These are phyloP conservation scores for Solanum pinnatisectum DNA, from an alignment of 257 asterid genomes.

Conservation along the genomic window DNA sequence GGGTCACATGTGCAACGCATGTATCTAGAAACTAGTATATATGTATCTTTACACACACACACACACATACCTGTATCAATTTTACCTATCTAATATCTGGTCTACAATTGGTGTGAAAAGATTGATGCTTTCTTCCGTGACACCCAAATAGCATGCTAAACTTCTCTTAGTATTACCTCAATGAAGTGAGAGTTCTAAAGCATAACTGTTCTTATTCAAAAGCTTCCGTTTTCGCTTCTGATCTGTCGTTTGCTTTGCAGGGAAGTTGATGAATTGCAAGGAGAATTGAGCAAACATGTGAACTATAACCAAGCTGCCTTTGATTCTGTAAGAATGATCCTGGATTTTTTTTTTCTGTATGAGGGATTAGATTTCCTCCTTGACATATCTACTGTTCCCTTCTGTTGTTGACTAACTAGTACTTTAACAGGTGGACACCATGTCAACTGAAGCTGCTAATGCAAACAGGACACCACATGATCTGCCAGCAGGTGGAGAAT, in stretches of 20 bases:
- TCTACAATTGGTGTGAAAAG: neutral
- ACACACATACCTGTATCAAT: neutral
- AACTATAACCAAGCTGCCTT: slow-evolving; percentile 25
- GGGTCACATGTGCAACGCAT: neutral
- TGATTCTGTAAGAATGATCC: slow-evolving; percentile 29
- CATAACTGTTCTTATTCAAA: neutral
- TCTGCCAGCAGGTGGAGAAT: slow-evolving; percentile 14
- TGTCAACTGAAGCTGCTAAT: slow-evolving; percentile 18
- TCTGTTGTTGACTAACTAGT: neutral
- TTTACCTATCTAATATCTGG: neutral
- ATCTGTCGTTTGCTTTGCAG: slow-evolving; percentile 17
- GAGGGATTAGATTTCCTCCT: slow-evolving; percentile 1
- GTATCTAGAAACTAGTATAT: neutral
- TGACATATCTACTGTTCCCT: neutral
- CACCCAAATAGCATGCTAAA: neutral
- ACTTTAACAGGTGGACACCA: slow-evolving; percentile 28
- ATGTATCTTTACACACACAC: neutral
- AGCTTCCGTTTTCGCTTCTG: neutral
- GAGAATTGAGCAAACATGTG: slow-evolving; percentile 22
- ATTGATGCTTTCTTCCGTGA: neutral
- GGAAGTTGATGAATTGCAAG: slow-evolving; percentile 39
- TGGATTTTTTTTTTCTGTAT: slow-evolving; percentile 18
- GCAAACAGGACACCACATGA: slow-evolving; percentile 16
- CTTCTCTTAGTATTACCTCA: neutral
- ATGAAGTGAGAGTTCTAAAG: neutral